A percentile compares a stretch with the other conserved stretches of the same genome.
phyloP scores from a whole-genome alignment of 495 filamentous ascomycete genomes.

The Trichodelitschia bisporula region DNA sequence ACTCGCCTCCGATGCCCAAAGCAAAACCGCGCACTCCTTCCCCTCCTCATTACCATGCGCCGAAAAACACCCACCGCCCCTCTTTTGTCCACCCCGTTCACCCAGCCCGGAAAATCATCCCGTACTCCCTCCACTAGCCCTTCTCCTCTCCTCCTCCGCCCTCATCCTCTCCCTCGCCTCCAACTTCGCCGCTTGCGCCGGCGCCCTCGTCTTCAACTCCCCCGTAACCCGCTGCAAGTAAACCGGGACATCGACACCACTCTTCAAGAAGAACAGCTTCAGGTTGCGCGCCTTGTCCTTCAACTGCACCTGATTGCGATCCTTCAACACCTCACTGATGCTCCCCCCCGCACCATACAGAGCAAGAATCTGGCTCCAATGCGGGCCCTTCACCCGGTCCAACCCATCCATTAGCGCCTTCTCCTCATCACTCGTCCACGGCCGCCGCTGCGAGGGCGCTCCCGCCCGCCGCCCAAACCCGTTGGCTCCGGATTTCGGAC shows the following conservation, averaged over 20 bases:
- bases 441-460: conserved; percentile 51
- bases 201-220: conserved; percentile 79
- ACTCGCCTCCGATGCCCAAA: too few relatives aligned
- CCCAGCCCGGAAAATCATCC: too few relatives aligned
- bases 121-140: too few relatives aligned
- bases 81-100: too few relatives aligned
- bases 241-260: conserved; percentile 74
- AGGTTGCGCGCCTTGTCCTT: conserved; percentile 91
- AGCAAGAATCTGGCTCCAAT: conserved; percentile 85
- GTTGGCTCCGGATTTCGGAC: conserved; percentile 1
- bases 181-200: conserved; percentile 54
- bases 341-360: conserved; percentile 69
- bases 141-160: conserved; percentile 3
- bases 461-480: background rate
- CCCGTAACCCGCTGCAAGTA: conserved; percentile 81
- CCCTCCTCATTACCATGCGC: too few relatives aligned
- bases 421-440: conserved; percentile 81
- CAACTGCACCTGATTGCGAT: conserved; percentile 81
- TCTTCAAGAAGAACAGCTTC: conserved; percentile 90
- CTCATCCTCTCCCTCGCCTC: conserved; percentile 30
- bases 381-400: conserved; percentile 75
- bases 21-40: too few relatives aligned
- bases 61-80: too few relatives aligned
- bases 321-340: conserved; percentile 66
- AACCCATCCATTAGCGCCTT: conserved; percentile 80